Percentiles rank a stretch among this genome's conserved stretches.
These are phyloP conservation scores for Oemleria cerasiformis DNA, from an alignment of 306 rosid genomes.

Conservation along the genomic window DNA sequence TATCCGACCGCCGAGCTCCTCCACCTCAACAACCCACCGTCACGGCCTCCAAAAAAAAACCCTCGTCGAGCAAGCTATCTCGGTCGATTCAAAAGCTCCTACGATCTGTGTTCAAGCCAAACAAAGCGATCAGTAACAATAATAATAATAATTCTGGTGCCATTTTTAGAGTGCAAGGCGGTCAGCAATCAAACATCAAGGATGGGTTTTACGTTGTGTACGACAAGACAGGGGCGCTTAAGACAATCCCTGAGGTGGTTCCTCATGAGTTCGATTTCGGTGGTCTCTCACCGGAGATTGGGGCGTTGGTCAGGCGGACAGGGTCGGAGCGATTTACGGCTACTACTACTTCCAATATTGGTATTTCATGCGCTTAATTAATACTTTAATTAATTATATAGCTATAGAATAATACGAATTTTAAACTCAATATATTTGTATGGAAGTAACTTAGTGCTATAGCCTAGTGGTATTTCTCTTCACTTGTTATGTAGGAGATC, in stretches of 20 bases:
- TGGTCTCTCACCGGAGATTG: constrained; percentile 55
- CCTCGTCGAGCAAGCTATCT: constrained; percentile 45
- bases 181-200: constrained; percentile 8
- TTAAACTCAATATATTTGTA: background rate
- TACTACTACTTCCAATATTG: constrained; percentile 36
- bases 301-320: constrained; percentile 46
- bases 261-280: constrained; percentile 51
- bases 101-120: constrained; percentile 59
- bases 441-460: too few relatives aligned
- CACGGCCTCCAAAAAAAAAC: constrained; percentile 27
- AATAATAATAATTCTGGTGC: background rate
- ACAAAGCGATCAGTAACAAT: background rate
- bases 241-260: constrained; percentile 58
- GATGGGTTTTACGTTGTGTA: constrained; percentile 56
- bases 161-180: constrained; percentile 32
- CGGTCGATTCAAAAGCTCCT: constrained; percentile 65
- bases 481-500: too few relatives aligned
- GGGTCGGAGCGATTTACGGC: constrained; percentile 52
- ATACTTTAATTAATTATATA: background rate
- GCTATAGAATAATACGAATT: background rate
- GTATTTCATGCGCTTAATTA: constrained; percentile 44
- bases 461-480: too few relatives aligned
- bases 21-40: constrained; percentile 10
- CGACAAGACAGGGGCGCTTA: constrained; percentile 64
- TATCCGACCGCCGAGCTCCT: constrained; percentile 31